These are phyloP conservation scores for Phytophthora idaei DNA, from an alignment of 352 stramenopile genomes.

Conservation along the genomic window DNA sequence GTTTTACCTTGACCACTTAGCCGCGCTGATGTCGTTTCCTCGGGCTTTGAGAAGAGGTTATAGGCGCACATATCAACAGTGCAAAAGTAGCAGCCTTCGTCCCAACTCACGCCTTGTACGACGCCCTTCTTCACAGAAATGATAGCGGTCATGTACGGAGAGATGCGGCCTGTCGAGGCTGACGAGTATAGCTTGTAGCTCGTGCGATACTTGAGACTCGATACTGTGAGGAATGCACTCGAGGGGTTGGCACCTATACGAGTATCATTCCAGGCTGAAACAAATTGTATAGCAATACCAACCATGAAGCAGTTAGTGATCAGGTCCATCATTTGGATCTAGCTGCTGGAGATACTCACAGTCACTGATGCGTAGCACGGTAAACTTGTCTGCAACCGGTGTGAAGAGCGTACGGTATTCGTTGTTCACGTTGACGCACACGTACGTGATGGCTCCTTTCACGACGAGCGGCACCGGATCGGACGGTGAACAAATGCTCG, in stretches of 20 bases:
- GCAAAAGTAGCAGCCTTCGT: slow-evolving; percentile 85
- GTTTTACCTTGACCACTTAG: slow-evolving; percentile 63
- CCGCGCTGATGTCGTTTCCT: slow-evolving; percentile 52
- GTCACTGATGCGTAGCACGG: slow-evolving; percentile 71
- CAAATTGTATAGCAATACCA: neutral
- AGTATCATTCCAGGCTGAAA: slow-evolving; percentile 71
- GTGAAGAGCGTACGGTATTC: slow-evolving; percentile 79
- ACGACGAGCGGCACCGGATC: slow-evolving; percentile 49
- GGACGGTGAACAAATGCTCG: slow-evolving; percentile 66
- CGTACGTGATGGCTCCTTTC: slow-evolving; percentile 68
- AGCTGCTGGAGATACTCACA: slow-evolving; percentile 45
- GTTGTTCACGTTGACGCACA: slow-evolving; percentile 84
- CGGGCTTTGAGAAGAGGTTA: slow-evolving; percentile 65
- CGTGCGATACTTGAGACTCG: slow-evolving; percentile 63
- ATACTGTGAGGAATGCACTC: slow-evolving; percentile 70
- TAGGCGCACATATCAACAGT: slow-evolving; percentile 57
- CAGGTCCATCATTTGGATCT: neutral
- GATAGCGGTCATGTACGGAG: slow-evolving; percentile 78
- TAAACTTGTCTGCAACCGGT: slow-evolving; percentile 77
- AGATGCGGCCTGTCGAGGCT: slow-evolving; percentile 48
- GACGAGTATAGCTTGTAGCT: slow-evolving; percentile 81
- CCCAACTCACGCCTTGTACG: slow-evolving; percentile 81
- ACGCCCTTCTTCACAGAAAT: slow-evolving; percentile 81
- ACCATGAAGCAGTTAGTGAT: slow-evolving; percentile 5
- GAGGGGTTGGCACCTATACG: slow-evolving; percentile 55